Base-by-base conservation (phyloP, 2,329 filamentous ascomycete species). In the Didymella lethalis region DNA sequence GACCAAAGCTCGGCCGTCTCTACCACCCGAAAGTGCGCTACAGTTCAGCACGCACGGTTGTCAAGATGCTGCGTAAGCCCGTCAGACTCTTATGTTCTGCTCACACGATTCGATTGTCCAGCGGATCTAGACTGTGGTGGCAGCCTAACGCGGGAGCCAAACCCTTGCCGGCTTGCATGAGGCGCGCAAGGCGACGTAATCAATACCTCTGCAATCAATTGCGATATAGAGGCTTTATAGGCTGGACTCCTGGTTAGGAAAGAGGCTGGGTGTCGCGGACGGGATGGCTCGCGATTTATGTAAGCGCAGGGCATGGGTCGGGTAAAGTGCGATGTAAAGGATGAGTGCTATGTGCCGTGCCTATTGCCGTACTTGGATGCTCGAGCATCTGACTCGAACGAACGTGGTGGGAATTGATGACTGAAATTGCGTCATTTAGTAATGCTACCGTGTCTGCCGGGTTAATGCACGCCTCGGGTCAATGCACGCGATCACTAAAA, bases 121-220 rank as follows among this genome's bases (percentile, higher is more conserved):
- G 14, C 14, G 4, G 16, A 36, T 43, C 50, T 34, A 23, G 50
- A 44, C 41, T 32, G 18, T 7, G 26, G 16, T 34, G n/a, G 20
- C 40, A 28, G 20, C 7, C 14, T 14, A 11, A 23, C 16, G 12
- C 32, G 28, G 47, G 38, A 11, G 31, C 26, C 3, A 28, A 16
- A 47, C 36, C 38, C 45, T 32, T 32, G 18, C 48, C 4, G 45
- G 54, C 34, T 54, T 10, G 16, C 34, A 58, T 46, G 14, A 6
- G 43, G 32, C 16, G 44, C 32, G 46, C 16, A 50, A 59, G 54
- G 50, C 41, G 12, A 54, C 47, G 41, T 54, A 31, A 59, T 59
- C 50, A 54, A 54, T 49, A 50, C 26, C 12, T 28, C 34, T 7
- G 38, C 29, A 54, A 46, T 49, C 46, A 54, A 54, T 54, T 41